Evolutionary conservation across 805 yeast species (phyloP), one percentile per base, ranked within the genome.

Genomic region (Komagataella mondaviorum): DNA sequence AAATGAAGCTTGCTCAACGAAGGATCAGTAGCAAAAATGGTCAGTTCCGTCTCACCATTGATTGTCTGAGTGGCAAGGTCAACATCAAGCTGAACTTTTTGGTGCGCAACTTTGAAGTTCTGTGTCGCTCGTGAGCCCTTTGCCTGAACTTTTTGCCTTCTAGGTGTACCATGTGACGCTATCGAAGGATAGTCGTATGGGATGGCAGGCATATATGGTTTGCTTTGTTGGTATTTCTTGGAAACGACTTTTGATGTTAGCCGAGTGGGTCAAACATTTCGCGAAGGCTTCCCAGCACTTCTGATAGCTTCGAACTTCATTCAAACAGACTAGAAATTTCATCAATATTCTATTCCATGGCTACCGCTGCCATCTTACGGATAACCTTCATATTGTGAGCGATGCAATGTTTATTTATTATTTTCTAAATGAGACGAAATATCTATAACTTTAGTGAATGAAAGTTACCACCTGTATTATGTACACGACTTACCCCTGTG

Each of bases 31-130:
- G 99, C 97, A 16, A 86, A 72, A 2, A 90, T 71, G 1, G 93
- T 84, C 36, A 93, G 68, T 60, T 90, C 97, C 0, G 97, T 88
- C 56, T 77, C 74, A 14, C 98, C 99, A 0, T 60, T 61, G 5
- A 89, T 68, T 18, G 68, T 59, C 55, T 77, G 73, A 16, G 72
- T 70, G n/a, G 80, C 75, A 46, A 90, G 69, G 63, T 89, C 95
- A 3, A 91, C 79, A 62, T 90, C 96, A 17, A 91, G 67, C 23
- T 78, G 75, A 12, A 91, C 85, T 57, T 85, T 77, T 64, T 91
- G 97, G 63, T 89, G 95, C 4, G 91, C 89, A 20, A 91, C 76
- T 59, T 77, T 81, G 63, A 86, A 80, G n/a, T 64, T 62, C 55
- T 77, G 83, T 1, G 63, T 52, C 1, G 67, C 63, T 4, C 56